Conservation (phyloP, 1,284 basidiomycete species). For the Athelia psychrophila region DNA sequence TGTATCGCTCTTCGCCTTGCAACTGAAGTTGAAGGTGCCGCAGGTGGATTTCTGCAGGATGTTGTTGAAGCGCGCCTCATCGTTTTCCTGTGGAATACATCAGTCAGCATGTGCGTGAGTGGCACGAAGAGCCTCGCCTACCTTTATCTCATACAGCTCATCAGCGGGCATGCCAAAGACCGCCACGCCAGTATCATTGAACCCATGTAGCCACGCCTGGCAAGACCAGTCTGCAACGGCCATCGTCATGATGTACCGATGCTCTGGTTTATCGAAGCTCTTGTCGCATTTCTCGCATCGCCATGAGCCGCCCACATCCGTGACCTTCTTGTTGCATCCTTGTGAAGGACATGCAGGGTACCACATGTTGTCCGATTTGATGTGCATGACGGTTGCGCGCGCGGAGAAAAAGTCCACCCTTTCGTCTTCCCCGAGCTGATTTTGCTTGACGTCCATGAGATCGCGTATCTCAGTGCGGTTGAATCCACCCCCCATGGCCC, state of each 20-base stretch:
- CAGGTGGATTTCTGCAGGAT: constrained; percentile 69
- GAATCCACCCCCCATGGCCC: constrained; percentile 45
- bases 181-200: constrained; percentile 87
- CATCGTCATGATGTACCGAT: constrained; percentile 91
- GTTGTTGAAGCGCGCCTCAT: constrained; percentile 62
- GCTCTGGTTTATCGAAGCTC: constrained; percentile 70
- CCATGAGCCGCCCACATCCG: constrained; percentile 72
- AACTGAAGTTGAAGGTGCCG: constrained; percentile 79
- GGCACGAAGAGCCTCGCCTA: constrained; percentile 23
- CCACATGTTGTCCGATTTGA: constrained; percentile 83
- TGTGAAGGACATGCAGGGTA: constrained; percentile 90
- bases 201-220: constrained; percentile 92
- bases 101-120: constrained; percentile 1
- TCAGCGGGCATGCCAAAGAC: constrained; percentile 83
- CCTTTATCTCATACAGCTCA: constrained; percentile 75
- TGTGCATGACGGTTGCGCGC: constrained; percentile 86
- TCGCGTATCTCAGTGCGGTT: constrained; percentile 73
- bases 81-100: constrained; percentile 53
- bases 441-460: constrained; percentile 81
- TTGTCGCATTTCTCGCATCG: constrained; percentile 93
- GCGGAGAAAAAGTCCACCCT: constrained; percentile 82
- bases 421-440: constrained; percentile 70
- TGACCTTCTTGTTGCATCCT: constrained; percentile 92
- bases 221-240: constrained; percentile 89
- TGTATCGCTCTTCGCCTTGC: constrained; percentile 85